Evolutionary conservation across 495 filamentous ascomycete genomes (phyloP).

Genomic region (Neurospora sp.): DNA sequence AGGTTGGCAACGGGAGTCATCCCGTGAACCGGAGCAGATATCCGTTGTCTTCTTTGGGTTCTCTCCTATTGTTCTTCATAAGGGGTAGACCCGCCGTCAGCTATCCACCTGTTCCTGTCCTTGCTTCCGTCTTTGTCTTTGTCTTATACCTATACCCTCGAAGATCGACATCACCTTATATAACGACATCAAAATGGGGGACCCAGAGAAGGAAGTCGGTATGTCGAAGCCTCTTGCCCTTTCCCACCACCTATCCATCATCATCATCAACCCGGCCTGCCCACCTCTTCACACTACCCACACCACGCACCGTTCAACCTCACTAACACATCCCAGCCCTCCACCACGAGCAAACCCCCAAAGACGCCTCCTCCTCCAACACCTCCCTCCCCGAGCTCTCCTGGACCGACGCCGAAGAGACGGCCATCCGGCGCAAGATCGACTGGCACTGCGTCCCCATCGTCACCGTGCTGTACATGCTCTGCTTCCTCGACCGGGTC

Average conservation of each 20-base stretch:
- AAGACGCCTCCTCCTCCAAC: conserved; percentile 1
- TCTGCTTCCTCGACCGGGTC: conserved; percentile 40
- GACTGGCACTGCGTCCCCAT: conserved; percentile 43
- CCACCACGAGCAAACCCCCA: neutral
- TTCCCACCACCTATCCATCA: neutral
- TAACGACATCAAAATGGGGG: neutral
- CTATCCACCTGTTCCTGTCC: neutral
- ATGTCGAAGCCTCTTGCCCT: neutral
- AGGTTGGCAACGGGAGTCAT: neutral
- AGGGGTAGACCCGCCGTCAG: neutral
- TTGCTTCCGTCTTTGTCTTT: neutral
- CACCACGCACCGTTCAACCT: neutral
- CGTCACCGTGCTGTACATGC: conserved; percentile 44
- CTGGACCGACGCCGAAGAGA: conserved; percentile 45
- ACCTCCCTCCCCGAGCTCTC: conserved; percentile 16
- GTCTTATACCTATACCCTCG: neutral
- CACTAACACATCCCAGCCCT: neutral
- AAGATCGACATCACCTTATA: neutral
- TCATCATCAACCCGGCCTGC: neutral
- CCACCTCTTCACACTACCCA: neutral
- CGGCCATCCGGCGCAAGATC: conserved; percentile 37
- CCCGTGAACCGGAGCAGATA: neutral
- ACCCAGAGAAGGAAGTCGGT: neutral
- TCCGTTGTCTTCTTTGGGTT: neutral
- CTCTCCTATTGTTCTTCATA: neutral